Evolutionary conservation across 1,139 yeast species (phyloP), one percentile per base, ranked within the genome.

Genomic region (Candida sp.): DNA sequence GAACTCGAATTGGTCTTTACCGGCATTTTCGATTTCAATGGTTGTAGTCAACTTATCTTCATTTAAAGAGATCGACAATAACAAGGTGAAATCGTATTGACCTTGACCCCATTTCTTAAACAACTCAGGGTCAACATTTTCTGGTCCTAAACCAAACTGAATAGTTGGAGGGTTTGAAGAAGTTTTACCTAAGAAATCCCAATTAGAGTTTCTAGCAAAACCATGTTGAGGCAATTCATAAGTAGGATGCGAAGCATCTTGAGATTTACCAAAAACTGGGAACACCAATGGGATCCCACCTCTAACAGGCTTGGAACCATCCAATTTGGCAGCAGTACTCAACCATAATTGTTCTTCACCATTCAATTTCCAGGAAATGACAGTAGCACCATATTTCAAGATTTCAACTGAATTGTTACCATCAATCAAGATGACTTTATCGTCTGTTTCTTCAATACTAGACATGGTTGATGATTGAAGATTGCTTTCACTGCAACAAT

Each of bases 241-340:
- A 2, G 79, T 70, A 25, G 76, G 68, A 47, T 70, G 75, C 5
- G 46, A 22, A 38, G 55, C 58, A 35, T 63, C 57, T 69, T 51
- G 72, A 62, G 49, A 74, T 60, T 87, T 89, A 47, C 99, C 98
- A 64, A 93, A 93, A 5, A 90, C 84, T 1, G 98, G 99, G 76
- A 93, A 93, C 2, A 91, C 98, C 27, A 93, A 73, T 9, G 99
- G 99, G 43, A 93, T 87, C 41, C 99, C 99, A 48, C 99, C 99
- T 60, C 99, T 79, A 22, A 93, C 97, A 1, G 98, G 95, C 61
- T 86, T 87, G 40, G 91, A 68, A 4, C 97, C 97, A 57, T 93
- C 98, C 49, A 91, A 69, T 55, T 82, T 80, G 42, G 98, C 97
- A 36, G 81, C 93, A 11, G 71, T 66, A 7, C 87, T 79, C 36